Conservation (phyloP, 345 rosid species). For the Eucalyptus pumila region DNA sequence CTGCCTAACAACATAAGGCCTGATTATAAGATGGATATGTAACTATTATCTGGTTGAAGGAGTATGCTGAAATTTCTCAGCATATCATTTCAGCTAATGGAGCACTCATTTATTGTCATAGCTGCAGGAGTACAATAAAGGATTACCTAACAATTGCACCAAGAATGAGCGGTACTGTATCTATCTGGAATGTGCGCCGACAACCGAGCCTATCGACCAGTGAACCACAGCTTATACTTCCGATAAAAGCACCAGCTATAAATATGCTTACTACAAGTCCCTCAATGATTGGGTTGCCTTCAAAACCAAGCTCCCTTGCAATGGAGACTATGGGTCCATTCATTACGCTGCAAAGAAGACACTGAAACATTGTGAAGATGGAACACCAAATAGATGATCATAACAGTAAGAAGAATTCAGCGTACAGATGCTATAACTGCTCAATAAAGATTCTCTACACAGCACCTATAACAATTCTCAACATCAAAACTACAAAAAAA, state of each 20-base stretch:
- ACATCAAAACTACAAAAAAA: neutral
- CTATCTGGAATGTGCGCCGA: constrained; percentile 60
- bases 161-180: constrained; percentile 37
- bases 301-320: constrained; percentile 65
- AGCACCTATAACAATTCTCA: neutral
- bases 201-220: constrained; percentile 56
- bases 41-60: neutral
- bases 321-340: constrained; percentile 71
- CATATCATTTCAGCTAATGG: neutral
- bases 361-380: neutral
- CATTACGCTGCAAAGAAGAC: constrained; percentile 46
- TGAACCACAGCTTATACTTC: constrained; percentile 51
- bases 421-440: neutral
- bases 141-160: constrained; percentile 60
- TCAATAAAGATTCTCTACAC: neutral
- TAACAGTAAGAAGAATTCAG: neutral
- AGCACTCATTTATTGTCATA: neutral
- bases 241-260: constrained; percentile 70
- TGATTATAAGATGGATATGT: neutral
- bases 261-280: constrained; percentile 83
- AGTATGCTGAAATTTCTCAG: neutral
- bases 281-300: constrained; percentile 55
- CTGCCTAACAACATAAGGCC: neutral
- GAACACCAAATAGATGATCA: neutral
- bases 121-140: neutral